Conservation (phyloP, 192 early-diverging fungal species). For the Dissophora globulifera region DNA sequence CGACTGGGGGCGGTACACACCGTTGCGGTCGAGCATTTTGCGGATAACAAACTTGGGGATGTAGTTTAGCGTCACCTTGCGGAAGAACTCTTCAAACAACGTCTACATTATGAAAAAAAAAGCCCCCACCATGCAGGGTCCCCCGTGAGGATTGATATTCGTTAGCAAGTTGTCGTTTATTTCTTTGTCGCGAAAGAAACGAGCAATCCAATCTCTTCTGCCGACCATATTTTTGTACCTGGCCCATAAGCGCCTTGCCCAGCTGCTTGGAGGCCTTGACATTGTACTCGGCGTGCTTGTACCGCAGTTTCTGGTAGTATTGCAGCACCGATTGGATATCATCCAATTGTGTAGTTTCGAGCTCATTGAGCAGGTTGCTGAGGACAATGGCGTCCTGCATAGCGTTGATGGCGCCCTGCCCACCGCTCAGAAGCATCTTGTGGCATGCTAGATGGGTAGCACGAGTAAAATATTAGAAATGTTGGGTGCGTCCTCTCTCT, state of each 20-base stretch:
- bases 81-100: neutral
- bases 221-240: neutral
- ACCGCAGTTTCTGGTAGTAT: neutral
- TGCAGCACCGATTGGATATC: neutral
- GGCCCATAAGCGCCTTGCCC: slow-evolving; percentile 1
- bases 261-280: neutral
- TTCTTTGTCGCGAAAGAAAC: too few relatives aligned
- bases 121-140: too few relatives aligned
- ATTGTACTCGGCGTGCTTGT: neutral
- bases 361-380: neutral
- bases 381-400: slow-evolving; percentile 19
- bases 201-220: too few relatives aligned
- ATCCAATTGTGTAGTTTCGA: neutral
- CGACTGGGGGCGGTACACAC: neutral
- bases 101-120: neutral
- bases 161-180: too few relatives aligned
- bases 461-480: neutral
- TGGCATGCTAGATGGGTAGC: slow-evolving; percentile 14
- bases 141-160: too few relatives aligned
- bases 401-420: slow-evolving; percentile 6
- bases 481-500: neutral
- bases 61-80: neutral
- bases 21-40: slow-evolving; percentile 1
- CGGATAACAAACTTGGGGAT: neutral
- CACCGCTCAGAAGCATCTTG: neutral